These are phyloP conservation scores for Platanthera zijinensis DNA, from an alignment of 106 monocot genomes.

Conservation along the genomic window DNA sequence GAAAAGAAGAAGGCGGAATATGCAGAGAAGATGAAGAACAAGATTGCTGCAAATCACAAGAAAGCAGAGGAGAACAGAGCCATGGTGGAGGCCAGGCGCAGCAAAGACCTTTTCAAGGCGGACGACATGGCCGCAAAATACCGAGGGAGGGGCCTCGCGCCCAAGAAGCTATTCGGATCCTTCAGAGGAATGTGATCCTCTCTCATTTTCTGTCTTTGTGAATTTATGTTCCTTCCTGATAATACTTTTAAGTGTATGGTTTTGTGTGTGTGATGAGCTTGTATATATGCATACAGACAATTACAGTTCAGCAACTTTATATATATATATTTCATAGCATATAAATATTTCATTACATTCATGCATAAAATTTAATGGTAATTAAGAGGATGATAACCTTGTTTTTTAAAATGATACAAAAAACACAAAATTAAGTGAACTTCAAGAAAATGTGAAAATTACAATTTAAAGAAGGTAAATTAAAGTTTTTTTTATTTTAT, in stretches of 20 bases:
- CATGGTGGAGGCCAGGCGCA: constrained; percentile 11
- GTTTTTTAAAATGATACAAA: no score
- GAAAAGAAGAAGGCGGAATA: constrained; percentile 22
- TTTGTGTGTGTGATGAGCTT: not conserved
- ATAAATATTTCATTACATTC: no score
- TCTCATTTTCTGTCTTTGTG: not conserved
- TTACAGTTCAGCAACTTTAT: no score
- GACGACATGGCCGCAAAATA: constrained; percentile 21
- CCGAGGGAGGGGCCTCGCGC: not conserved
- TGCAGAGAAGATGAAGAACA: constrained; percentile 25
- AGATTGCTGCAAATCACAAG: constrained; percentile 13
- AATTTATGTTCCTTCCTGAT: not conserved
- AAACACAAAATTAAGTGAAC: no score
- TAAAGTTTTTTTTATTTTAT: no score
- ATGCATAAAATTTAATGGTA: no score
- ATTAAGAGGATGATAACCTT: no score
- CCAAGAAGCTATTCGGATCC: constrained; percentile 15
- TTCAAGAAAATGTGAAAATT: no score
- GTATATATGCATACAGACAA: no score
- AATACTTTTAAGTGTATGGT: not conserved
- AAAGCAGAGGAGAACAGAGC: constrained; percentile 23
- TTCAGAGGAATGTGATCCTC: not conserved
- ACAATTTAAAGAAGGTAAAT: no score
- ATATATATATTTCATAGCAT: no score
- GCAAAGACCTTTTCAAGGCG: constrained; percentile 11